These are phyloP conservation scores for Glutinoglossum americanum DNA, from an alignment of 495 filamentous ascomycete genomes.

Conservation along the genomic window DNA sequence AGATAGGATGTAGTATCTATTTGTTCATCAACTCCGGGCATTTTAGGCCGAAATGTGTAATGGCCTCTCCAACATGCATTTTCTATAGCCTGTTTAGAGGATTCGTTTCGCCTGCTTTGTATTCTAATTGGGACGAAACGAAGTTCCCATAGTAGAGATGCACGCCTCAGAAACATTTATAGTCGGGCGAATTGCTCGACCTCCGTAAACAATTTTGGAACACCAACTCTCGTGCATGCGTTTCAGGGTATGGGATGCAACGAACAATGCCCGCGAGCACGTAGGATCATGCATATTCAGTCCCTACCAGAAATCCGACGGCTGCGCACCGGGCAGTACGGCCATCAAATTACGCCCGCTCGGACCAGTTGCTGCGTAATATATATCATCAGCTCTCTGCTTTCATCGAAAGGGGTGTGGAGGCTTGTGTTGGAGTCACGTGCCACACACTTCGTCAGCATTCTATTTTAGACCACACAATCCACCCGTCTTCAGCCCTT, in stretches of 20 bases:
- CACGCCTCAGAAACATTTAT: neutral
- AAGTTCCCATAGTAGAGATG: neutral
- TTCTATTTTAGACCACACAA: neutral
- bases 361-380: neutral
- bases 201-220: no score
- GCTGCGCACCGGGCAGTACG: no score
- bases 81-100: neutral
- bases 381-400: neutral
- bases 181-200: neutral
- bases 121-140: neutral
- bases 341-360: no score
- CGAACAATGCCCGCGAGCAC: neutral
- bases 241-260: neutral
- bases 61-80: neutral
- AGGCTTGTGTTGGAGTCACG: neutral
- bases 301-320: no score
- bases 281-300: neutral
- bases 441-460: neutral
- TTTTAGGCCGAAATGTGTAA: neutral
- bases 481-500: neutral
- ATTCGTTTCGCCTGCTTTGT: neutral
- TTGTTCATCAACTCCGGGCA: neutral
- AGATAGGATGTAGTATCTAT: conserved; percentile 37
- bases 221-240: neutral
- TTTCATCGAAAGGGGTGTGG: no score